A percentile compares a stretch with the other conserved stretches of the same genome.
Conservation (phyloP, 129 eudicot species). For the Helianthus tuberosus region DNA sequence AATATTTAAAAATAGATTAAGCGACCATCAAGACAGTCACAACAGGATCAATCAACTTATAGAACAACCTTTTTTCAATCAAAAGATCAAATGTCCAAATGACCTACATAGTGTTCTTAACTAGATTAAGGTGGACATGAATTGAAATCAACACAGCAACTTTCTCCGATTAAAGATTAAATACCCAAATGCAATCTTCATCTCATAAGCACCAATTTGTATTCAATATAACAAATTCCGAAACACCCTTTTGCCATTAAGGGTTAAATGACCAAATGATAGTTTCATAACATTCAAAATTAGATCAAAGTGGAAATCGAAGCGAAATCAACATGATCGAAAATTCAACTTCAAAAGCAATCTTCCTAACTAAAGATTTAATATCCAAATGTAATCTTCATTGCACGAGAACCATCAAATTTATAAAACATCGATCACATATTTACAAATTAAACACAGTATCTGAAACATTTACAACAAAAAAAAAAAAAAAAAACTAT, state of each 20-base stretch:
- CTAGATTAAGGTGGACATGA: background rate
- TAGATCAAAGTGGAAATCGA: background rate
- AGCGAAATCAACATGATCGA: background rate
- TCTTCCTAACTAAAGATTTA: background rate
- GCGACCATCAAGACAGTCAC: too few relatives aligned
- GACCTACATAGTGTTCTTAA: background rate
- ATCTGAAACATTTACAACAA: too few relatives aligned
- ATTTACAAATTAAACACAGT: too few relatives aligned
- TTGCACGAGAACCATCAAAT: background rate
- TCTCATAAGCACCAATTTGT: background rate
- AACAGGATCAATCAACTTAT: too few relatives aligned
- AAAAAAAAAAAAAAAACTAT: too few relatives aligned
- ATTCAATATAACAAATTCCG: background rate
- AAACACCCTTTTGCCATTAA: background rate
- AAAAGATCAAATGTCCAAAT: background rate
- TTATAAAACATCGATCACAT: too few relatives aligned
- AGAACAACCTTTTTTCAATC: too few relatives aligned
- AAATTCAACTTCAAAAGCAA: background rate
- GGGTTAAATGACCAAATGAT: background rate
- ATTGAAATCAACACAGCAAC: background rate
- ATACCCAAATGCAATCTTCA: background rate
- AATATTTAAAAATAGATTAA: too few relatives aligned
- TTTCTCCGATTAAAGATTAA: background rate
- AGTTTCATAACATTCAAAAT: background rate
- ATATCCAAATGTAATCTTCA: background rate